These are phyloP conservation scores for Ambrosiella beaveri DNA, from an alignment of 2,329 filamentous ascomycete species.

Conservation along the genomic window DNA sequence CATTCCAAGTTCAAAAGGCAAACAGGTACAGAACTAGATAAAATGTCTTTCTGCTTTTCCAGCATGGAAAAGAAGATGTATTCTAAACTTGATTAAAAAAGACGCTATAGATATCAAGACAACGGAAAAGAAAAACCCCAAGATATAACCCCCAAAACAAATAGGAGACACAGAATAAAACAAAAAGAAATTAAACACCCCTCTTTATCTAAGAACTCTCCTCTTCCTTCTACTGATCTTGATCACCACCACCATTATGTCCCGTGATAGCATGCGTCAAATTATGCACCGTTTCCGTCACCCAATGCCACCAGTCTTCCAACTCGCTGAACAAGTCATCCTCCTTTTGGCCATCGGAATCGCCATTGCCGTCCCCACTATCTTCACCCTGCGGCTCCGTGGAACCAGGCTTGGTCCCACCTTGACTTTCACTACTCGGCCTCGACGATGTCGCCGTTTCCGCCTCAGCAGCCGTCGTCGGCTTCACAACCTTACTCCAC, in stretches of 20 bases:
- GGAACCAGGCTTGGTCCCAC: not conserved
- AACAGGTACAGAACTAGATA: not conserved
- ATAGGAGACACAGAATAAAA: not conserved
- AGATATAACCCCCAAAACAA: not conserved
- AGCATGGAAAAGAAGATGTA: not conserved
- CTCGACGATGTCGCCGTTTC: constrained; percentile 11
- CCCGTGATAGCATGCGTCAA: not conserved
- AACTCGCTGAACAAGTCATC: constrained; percentile 9
- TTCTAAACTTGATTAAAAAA: not conserved
- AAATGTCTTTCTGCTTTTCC: not conserved
- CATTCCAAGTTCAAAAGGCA: not conserved
- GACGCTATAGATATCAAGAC: not conserved
- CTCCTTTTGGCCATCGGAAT: constrained; percentile 14
- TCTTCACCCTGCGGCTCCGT: constrained; percentile 7
- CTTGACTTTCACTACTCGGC: not conserved
- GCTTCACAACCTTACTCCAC: not conserved
- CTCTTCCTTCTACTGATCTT: not conserved
- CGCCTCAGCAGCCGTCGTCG: not conserved
- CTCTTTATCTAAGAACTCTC: not conserved
- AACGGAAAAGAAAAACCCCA: not conserved
- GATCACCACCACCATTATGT: not conserved
- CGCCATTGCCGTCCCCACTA: constrained; percentile 10
- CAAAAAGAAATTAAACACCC: not conserved
- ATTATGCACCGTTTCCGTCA: not conserved
- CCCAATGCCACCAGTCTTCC: not conserved